phyloP scores from a whole-genome alignment of 2,329 filamentous ascomycete species.

The Penicillium hesseltinei region DNA sequence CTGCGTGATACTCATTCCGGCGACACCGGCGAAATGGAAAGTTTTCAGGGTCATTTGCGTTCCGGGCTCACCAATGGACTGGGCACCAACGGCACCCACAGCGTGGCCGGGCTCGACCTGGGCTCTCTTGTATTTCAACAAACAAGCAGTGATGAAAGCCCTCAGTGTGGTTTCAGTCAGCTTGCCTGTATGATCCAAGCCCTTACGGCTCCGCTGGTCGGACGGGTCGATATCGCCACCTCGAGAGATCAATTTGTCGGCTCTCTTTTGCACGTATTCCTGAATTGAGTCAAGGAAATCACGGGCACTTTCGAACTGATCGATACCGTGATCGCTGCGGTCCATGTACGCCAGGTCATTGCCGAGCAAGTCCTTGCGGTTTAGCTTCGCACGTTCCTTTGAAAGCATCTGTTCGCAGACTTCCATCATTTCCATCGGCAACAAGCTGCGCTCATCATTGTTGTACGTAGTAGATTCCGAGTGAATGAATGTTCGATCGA shows the following conservation, averaged over 20 bases:
- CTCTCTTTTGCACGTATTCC: constrained; percentile 65
- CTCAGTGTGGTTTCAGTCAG: constrained; percentile 72
- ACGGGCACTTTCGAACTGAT: constrained; percentile 78
- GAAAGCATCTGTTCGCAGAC: constrained; percentile 68
- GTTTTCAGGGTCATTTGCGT: constrained; percentile 99
- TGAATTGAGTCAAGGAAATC: constrained; percentile 78
- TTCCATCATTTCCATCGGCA: constrained; percentile 69
- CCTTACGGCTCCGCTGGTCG: constrained; percentile 33
- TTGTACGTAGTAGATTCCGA: constrained; percentile 72
- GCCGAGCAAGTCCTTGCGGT: constrained; percentile 60
- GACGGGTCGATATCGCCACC: constrained; percentile 33
- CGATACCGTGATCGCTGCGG: constrained; percentile 63
- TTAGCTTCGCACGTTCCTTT: constrained; percentile 64
- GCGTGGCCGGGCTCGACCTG: constrained; percentile 93
- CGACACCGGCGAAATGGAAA: constrained; percentile 99
- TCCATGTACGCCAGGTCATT: constrained; percentile 69
- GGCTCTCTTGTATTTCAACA: constrained; percentile 86
- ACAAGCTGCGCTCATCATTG: constrained; percentile 70
- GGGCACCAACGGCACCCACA: constrained; percentile 91
- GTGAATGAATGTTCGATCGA: constrained; percentile 86
- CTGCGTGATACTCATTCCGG: constrained; percentile 98
- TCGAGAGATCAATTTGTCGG: constrained; percentile 55
- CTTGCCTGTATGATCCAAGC: constrained; percentile 72
- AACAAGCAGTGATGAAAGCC: constrained; percentile 75
- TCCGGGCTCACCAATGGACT: constrained; percentile 96